phyloP scores from a whole-genome alignment of 1,139 yeast species.

The Geotrichum reessii region DNA sequence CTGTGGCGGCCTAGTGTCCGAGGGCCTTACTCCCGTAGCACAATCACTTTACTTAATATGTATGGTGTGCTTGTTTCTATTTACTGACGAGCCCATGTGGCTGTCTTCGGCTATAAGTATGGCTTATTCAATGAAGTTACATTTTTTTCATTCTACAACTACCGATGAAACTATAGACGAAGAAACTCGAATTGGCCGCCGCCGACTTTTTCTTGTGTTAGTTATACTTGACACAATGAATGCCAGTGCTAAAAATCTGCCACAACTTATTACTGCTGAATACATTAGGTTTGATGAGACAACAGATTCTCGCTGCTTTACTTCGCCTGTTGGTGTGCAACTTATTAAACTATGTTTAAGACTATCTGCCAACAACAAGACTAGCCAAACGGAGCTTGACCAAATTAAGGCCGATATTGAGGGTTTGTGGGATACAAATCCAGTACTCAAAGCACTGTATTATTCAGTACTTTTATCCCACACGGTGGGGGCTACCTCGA shows the following conservation, averaged over 20 bases:
- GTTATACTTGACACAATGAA: conserved; percentile 32
- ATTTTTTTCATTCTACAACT: conserved; percentile 16
- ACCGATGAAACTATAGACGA: conserved; percentile 14
- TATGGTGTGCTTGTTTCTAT: conserved; percentile 28
- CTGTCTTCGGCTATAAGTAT: conserved; percentile 38
- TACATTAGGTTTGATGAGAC: conserved; percentile 21
- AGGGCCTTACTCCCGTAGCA: neutral
- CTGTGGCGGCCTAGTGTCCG: conserved; percentile 7
- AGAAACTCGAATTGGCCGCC: conserved; percentile 14
- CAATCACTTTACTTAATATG: conserved; percentile 4
- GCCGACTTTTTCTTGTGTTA: conserved; percentile 33
- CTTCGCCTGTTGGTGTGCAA: conserved; percentile 25
- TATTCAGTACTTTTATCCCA: conserved; percentile 24
- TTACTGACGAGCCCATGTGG: conserved; percentile 36
- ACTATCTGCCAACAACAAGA: conserved; percentile 17
- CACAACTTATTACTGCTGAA: conserved; percentile 25
- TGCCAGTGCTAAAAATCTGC: conserved; percentile 25
- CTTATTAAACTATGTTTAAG: conserved; percentile 26
- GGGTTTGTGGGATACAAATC: conserved; percentile 31
- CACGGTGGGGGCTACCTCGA: neutral
- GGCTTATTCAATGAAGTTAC: conserved; percentile 28
- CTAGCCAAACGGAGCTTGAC: conserved; percentile 12
- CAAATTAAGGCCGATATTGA: conserved; percentile 23
- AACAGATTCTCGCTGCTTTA: conserved; percentile 24
- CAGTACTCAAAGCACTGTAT: conserved; percentile 30